Evolutionary conservation across 2,329 filamentous ascomycete species (phyloP).

Genomic region (Diaporthe destruens): DNA sequence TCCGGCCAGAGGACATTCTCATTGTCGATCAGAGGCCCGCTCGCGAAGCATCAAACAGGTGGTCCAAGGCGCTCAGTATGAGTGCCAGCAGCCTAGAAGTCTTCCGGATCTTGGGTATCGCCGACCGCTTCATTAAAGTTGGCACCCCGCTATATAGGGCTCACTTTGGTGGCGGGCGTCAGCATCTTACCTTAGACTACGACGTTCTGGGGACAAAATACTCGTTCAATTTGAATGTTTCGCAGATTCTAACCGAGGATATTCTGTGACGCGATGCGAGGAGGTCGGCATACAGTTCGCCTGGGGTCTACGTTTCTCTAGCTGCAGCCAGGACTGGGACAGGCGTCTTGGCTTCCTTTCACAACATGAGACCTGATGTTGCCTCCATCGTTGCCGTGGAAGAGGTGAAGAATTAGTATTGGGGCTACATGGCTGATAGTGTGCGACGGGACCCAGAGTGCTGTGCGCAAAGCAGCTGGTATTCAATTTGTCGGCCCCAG

Average conservation of each 20-base stretch:
- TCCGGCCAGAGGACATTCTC: slow-evolving; percentile 22
- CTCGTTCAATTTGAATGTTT: slow-evolving; percentile 16
- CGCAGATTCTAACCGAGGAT: slow-evolving; percentile 26
- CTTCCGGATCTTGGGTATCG: slow-evolving; percentile 34
- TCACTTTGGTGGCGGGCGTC: slow-evolving; percentile 27
- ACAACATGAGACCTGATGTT: not conserved
- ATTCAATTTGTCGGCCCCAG: slow-evolving; percentile 54
- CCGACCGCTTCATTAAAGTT: not conserved
- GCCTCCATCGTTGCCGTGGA: not conserved
- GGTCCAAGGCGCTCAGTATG: slow-evolving; percentile 28
- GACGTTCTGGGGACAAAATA: slow-evolving; percentile 36
- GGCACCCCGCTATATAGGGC: not conserved
- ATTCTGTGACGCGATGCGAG: slow-evolving; percentile 33
- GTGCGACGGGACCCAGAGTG: slow-evolving; percentile 57
- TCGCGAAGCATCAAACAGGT: not conserved
- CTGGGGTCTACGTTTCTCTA: slow-evolving; percentile 23
- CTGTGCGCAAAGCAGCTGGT: slow-evolving; percentile 52
- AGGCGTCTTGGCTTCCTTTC: slow-evolving; percentile 16
- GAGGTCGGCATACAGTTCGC: slow-evolving; percentile 28
- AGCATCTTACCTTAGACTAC: slow-evolving; percentile 26
- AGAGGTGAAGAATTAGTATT: slow-evolving; percentile 42
- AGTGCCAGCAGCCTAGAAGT: slow-evolving; percentile 35
- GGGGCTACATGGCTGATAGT: slow-evolving; percentile 55
- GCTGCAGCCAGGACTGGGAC: not conserved
- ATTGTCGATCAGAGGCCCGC: slow-evolving; percentile 22